Conservation (phyloP, 352 stramenopile genomes). For the Globisporangium canariense region DNA sequence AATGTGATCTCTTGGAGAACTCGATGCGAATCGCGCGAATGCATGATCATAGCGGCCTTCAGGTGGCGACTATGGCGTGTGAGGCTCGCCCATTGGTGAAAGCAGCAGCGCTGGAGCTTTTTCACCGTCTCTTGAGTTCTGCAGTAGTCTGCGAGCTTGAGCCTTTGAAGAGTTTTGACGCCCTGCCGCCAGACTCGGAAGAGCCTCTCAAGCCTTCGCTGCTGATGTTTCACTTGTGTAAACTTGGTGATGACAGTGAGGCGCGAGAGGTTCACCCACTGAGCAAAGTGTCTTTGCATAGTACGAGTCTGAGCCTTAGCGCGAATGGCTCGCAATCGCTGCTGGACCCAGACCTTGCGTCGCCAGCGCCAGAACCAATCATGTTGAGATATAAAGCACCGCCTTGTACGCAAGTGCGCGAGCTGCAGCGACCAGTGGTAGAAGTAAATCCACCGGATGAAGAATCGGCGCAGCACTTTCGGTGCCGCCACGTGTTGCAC, state of each 20-base stretch:
- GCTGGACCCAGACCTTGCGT: slow-evolving; percentile 42
- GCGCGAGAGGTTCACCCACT: slow-evolving; percentile 58
- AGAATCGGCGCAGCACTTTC: slow-evolving; percentile 53
- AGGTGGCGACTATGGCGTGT: slow-evolving; percentile 9
- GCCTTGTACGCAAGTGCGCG: slow-evolving; percentile 38
- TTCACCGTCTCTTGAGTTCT: background rate
- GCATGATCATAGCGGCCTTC: slow-evolving; percentile 18
- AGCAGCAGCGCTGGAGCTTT: slow-evolving; percentile 10
- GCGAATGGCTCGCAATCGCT: slow-evolving; percentile 34
- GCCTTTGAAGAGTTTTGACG: background rate
- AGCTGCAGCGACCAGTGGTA: slow-evolving; percentile 49
- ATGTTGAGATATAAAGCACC: slow-evolving; percentile 51
- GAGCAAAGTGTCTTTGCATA: slow-evolving; percentile 31
- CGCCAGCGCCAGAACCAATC: slow-evolving; percentile 66
- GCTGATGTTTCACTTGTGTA: slow-evolving; percentile 25
- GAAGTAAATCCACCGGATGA: slow-evolving; percentile 56
- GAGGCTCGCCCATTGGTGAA: slow-evolving; percentile 10
- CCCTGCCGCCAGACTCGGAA: slow-evolving; percentile 39
- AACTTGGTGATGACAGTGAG: slow-evolving; percentile 49
- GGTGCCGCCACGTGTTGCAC: slow-evolving; percentile 41
- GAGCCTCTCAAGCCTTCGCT: slow-evolving; percentile 20
- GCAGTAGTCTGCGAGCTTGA: background rate
- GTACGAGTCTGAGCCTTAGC: slow-evolving; percentile 23
- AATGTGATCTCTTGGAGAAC: slow-evolving; percentile 26
- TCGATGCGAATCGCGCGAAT: slow-evolving; percentile 20